phyloP scores from a whole-genome alignment of 768 basidiomycete genomes.

The Chalciporus piperatus region DNA sequence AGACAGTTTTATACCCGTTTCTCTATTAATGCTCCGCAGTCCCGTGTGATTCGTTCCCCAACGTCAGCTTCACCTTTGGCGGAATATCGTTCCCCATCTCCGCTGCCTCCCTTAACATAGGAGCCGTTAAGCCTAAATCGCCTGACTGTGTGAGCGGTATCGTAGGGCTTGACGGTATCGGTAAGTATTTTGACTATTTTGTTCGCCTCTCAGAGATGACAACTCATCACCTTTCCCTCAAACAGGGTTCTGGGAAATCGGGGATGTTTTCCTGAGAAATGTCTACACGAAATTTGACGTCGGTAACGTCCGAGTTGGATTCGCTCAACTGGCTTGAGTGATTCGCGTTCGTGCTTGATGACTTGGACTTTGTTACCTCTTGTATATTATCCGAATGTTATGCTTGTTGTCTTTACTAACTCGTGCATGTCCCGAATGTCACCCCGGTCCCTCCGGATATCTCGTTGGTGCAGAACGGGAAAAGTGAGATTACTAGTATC shows the following conservation, averaged over 20 bases:
- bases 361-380: too few relatives aligned
- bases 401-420: too few relatives aligned
- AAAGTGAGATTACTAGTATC: too few relatives aligned
- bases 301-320: constrained; percentile 34
- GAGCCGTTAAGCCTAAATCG: constrained; percentile 20
- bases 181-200: not conserved
- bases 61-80: constrained; percentile 34
- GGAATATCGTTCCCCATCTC: constrained; percentile 33
- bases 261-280: constrained; percentile 37
- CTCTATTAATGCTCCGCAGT: constrained; percentile 2
- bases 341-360: too few relatives aligned
- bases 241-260: constrained; percentile 16
- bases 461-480: too few relatives aligned
- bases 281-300: constrained; percentile 43
- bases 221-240: not conserved
- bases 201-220: too few relatives aligned
- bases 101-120: constrained; percentile 36
- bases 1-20: not conserved
- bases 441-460: too few relatives aligned
- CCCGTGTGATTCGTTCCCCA: constrained; percentile 25
- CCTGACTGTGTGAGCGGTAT: constrained; percentile 31
- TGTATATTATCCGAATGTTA: too few relatives aligned
- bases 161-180: constrained; percentile 3
- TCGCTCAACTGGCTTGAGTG: constrained; percentile 26
- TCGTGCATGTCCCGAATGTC: too few relatives aligned